Evolutionary conservation across 768 basidiomycete species (phyloP).

Genomic region (Paxillus rubicundulus): DNA sequence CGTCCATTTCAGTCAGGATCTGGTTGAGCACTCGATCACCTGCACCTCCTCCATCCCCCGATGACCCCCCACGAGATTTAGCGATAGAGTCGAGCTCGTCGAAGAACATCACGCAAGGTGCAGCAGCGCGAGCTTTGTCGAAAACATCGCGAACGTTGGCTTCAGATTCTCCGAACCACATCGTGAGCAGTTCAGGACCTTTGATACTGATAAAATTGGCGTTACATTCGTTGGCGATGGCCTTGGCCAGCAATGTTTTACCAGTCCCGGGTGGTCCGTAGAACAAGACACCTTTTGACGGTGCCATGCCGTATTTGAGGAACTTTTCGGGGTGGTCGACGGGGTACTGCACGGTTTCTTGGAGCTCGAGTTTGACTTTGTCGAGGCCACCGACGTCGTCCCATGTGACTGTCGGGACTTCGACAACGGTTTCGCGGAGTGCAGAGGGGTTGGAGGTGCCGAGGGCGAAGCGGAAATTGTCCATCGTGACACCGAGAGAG

Average conservation of each 20-base stretch:
- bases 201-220: conserved; percentile 99
- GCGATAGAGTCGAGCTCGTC: conserved; percentile 99
- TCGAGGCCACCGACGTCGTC: conserved; percentile 99
- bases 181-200: conserved; percentile 96
- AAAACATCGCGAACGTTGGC: conserved; percentile 99
- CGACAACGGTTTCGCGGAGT: conserved; percentile 97
- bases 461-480: conserved; percentile 99
- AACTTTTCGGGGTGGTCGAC: conserved; percentile 99
- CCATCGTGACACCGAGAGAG: conserved; percentile 98
- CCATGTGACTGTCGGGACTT: conserved; percentile 98
- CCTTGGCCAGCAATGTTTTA: conserved; percentile 98
- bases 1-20: conserved; percentile 97
- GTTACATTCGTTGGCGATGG: conserved; percentile 99
- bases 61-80: conserved; percentile 84
- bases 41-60: conserved; percentile 92
- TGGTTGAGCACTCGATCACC: conserved; percentile 98
- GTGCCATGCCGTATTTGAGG: conserved; percentile 99
- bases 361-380: conserved; percentile 98
- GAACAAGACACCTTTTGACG: conserved; percentile 99
- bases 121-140: conserved; percentile 98
- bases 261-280: conserved; percentile 99
- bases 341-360: conserved; percentile 99
- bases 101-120: conserved; percentile 99
- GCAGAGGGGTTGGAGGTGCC: conserved; percentile 98
- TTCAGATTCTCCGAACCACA: conserved; percentile 99